A percentile compares a stretch with the other conserved stretches of the same genome.
These are phyloP conservation scores for Rhizopogon rudus DNA, from an alignment of 768 basidiomycete species.

Conservation along the genomic window DNA sequence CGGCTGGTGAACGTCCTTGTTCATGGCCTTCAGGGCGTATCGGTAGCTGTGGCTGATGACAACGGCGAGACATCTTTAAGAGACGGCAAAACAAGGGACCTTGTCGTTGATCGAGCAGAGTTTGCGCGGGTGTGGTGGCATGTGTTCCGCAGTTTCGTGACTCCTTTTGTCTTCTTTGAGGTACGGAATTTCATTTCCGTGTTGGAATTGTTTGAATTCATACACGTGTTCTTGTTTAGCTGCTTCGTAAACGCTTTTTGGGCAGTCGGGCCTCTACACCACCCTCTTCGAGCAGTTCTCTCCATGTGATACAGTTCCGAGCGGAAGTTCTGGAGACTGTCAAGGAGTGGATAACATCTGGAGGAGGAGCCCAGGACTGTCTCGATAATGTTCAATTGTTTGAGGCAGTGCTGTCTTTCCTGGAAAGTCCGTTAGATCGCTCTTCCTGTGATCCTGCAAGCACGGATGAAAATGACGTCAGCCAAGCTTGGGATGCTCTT, in stretches of 20 bases:
- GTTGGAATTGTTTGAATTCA: background rate
- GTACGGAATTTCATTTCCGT: constrained; percentile 33
- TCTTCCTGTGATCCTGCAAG: constrained; percentile 33
- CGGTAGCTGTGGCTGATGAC: constrained; percentile 79
- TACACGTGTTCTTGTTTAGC: constrained; percentile 32
- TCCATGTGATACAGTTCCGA: constrained; percentile 47
- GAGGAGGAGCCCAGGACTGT: constrained; percentile 75
- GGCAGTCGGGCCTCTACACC: constrained; percentile 38
- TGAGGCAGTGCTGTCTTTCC: constrained; percentile 52
- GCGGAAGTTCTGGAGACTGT: constrained; percentile 60
- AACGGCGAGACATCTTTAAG: constrained; percentile 80
- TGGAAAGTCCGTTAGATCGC: constrained; percentile 52
- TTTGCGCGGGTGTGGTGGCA: constrained; percentile 82
- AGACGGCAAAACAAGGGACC: constrained; percentile 67
- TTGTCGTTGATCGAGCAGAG: constrained; percentile 68
- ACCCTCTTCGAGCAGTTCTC: constrained; percentile 36
- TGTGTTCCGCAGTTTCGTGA: constrained; percentile 76
- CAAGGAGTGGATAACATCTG: constrained; percentile 66
- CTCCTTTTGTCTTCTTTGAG: constrained; percentile 81
- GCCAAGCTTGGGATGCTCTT: constrained; percentile 42
- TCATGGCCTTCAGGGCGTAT: constrained; percentile 71
- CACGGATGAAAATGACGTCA: constrained; percentile 39
- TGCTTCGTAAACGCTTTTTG: constrained; percentile 71
- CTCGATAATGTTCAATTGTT: constrained; percentile 68
- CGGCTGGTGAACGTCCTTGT: constrained; percentile 70